Conservation (phyloP, 805 yeast species). For the Schwanniomyces yamadae region DNA sequence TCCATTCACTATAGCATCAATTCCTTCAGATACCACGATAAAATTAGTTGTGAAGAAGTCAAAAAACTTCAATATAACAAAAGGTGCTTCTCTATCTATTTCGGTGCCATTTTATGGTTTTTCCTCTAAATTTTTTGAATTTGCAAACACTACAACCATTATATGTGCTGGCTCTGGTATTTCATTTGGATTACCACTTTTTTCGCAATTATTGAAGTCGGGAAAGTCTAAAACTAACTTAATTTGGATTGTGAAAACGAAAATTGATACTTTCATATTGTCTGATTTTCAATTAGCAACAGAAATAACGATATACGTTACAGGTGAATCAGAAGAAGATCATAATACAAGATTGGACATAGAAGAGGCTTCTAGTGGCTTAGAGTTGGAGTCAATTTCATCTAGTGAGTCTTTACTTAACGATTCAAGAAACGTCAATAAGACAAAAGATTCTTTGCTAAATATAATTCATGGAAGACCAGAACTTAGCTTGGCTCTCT, state of each 20-base stretch:
- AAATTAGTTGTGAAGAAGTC: slow-evolving; percentile 49
- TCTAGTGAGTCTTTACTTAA: slow-evolving; percentile 11
- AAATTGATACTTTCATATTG: slow-evolving; percentile 48
- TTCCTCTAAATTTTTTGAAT: slow-evolving; percentile 42
- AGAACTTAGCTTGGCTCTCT: slow-evolving; percentile 30
- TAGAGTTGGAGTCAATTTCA: slow-evolving; percentile 23
- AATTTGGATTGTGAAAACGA: slow-evolving; percentile 54
- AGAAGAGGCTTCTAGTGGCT: slow-evolving; percentile 13
- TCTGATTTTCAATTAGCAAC: slow-evolving; percentile 26
- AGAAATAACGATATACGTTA: slow-evolving; percentile 40
- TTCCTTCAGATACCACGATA: slow-evolving; percentile 36
- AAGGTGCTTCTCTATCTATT: slow-evolving; percentile 12
- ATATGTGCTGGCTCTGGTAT: slow-evolving; percentile 77
- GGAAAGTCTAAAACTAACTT: slow-evolving; percentile 31
- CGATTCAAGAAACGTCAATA: slow-evolving; percentile 8
- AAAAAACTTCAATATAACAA: slow-evolving; percentile 12
- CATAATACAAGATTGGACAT: slow-evolving; percentile 9
- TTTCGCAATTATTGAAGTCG: slow-evolving; percentile 36
- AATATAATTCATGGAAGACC: slow-evolving; percentile 44
- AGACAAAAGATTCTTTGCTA: slow-evolving; percentile 5
- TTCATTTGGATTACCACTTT: slow-evolving; percentile 58
- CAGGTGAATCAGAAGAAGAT: slow-evolving; percentile 17
- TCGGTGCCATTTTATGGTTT: slow-evolving; percentile 44
- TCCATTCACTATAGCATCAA: slow-evolving; percentile 62
- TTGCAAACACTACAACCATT: slow-evolving; percentile 50